phyloP scores from a whole-genome alignment of 306 rosid species.

The Cyamopsis tetragonoloba region DNA sequence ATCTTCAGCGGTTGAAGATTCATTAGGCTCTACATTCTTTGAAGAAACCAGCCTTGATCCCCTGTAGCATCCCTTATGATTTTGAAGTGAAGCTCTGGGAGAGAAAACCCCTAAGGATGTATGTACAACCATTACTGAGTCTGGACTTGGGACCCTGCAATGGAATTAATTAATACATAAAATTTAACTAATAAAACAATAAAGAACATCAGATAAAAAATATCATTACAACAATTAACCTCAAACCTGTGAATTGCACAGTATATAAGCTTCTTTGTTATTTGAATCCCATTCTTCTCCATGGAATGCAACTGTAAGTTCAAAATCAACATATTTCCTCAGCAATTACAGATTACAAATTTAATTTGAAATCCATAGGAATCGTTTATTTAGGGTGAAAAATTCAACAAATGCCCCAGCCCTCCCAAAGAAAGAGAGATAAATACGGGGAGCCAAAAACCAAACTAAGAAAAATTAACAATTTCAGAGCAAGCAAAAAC shows the following conservation, averaged over 20 bases:
- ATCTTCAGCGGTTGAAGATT: slow-evolving; percentile 51
- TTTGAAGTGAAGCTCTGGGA: slow-evolving; percentile 60
- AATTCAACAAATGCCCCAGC: slow-evolving; percentile 3
- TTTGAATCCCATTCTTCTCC: slow-evolving; percentile 74
- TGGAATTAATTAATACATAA: slow-evolving; percentile 14
- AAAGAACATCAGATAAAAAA: slow-evolving; percentile 11
- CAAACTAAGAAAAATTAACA: background rate
- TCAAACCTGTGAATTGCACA: slow-evolving; percentile 87
- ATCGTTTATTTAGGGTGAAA: background rate
- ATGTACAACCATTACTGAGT: slow-evolving; percentile 72
- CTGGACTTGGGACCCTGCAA: slow-evolving; percentile 70
- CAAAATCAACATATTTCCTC: slow-evolving; percentile 31
- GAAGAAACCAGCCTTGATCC: slow-evolving; percentile 76
- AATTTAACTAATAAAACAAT: background rate
- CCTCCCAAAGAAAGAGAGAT: slow-evolving; percentile 13
- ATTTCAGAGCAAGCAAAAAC: slow-evolving; percentile 22
- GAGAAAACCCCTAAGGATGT: slow-evolving; percentile 68
- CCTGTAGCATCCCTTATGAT: slow-evolving; percentile 69
- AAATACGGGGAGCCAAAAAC: background rate
- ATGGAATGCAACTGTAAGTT: slow-evolving; percentile 68
- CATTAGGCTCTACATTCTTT: slow-evolving; percentile 53
- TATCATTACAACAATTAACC: slow-evolving; percentile 5
- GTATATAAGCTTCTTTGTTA: slow-evolving; percentile 64
- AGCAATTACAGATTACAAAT: slow-evolving; percentile 19
- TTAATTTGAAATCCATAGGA: slow-evolving; percentile 8